These are phyloP conservation scores for Gomphus sp. DNA, from an alignment of 1,284 basidiomycete species.

Conservation along the genomic window DNA sequence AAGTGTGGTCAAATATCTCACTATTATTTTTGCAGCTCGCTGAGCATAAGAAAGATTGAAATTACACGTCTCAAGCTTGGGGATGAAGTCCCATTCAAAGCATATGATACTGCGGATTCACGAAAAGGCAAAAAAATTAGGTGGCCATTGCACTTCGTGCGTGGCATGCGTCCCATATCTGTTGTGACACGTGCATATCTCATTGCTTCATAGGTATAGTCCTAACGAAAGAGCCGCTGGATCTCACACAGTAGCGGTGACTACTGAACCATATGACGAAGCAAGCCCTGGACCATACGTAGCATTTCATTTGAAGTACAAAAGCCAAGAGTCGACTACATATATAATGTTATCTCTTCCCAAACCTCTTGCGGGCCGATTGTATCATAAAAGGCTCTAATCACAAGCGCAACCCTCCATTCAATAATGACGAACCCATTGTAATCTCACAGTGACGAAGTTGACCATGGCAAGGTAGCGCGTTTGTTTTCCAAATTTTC, in stretches of 20 bases:
- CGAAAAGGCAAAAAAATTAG: slow-evolving; percentile 13
- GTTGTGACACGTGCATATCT: not conserved
- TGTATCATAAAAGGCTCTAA: slow-evolving; percentile 5
- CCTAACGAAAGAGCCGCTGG: slow-evolving; percentile 1
- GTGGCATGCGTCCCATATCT: not conserved
- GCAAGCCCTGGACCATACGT: slow-evolving; percentile 13
- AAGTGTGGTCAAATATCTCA: not conserved
- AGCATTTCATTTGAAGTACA: slow-evolving; percentile 13
- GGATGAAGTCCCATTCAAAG: slow-evolving; percentile 9
- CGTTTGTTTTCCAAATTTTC: not conserved
- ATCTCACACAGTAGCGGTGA: slow-evolving; percentile 10
- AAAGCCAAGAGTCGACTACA: slow-evolving; percentile 5
- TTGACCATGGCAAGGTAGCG: not conserved
- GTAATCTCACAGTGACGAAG: slow-evolving; percentile 1
- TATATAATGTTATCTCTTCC: not conserved
- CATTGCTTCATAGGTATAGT: slow-evolving; percentile 9
- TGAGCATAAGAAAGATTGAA: slow-evolving; percentile 6
- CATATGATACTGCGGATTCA: slow-evolving; percentile 14
- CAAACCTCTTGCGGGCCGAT: slow-evolving; percentile 11
- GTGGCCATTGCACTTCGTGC: slow-evolving; percentile 14
- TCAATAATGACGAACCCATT: slow-evolving; percentile 7
- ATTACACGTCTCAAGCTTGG: slow-evolving; percentile 13
- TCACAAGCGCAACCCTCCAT: not conserved
- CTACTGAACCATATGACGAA: slow-evolving; percentile 13
- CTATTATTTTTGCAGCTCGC: not conserved